phyloP scores from a whole-genome alignment of 768 basidiomycete genomes.

The Serpula lacrymans region DNA sequence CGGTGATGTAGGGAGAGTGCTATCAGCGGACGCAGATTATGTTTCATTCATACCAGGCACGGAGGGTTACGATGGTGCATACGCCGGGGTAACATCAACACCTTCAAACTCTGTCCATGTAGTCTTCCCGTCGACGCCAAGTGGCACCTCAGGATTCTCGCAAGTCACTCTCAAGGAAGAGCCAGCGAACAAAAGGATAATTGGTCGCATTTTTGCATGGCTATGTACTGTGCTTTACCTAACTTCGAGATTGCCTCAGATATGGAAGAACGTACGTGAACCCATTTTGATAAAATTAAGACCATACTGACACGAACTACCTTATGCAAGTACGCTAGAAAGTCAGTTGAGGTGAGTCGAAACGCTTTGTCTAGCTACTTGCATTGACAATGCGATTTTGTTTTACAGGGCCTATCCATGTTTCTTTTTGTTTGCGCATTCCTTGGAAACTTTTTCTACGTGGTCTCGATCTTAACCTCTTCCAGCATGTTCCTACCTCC shows the following conservation, averaged over 20 bases:
- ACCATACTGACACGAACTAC: too few species aligned
- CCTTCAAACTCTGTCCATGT: slow-evolving; percentile 9
- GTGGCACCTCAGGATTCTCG: slow-evolving; percentile 4
- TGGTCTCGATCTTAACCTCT: slow-evolving; percentile 81
- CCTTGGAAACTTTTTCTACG: slow-evolving; percentile 91
- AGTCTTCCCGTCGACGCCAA: slow-evolving; percentile 13
- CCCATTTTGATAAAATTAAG: too few species aligned
- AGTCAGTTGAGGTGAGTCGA: slow-evolving; percentile 74
- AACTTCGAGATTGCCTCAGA: slow-evolving; percentile 92
- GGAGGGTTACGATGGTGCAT: slow-evolving; percentile 3
- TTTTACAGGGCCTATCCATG: slow-evolving; percentile 79
- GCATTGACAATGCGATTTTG: slow-evolving; percentile 5
- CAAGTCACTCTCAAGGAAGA: slow-evolving; percentile 20
- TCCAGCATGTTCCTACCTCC: slow-evolving; percentile 58
- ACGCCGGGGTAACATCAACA: background rate
- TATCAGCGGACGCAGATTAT: slow-evolving; percentile 25
- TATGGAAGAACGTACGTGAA: slow-evolving; percentile 95
- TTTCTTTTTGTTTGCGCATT: slow-evolving; percentile 93
- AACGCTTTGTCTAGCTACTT: background rate
- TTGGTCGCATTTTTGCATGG: slow-evolving; percentile 95
- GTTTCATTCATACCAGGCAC: slow-evolving; percentile 4
- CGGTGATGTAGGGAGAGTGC: slow-evolving; percentile 46
- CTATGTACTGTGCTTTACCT: slow-evolving; percentile 89
- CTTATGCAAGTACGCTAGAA: slow-evolving; percentile 69
- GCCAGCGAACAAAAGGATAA: slow-evolving; percentile 49